Percentiles rank a stretch among this genome's conserved stretches.
phyloP scores from a whole-genome alignment of 345 rosid genomes.

The Melaleuca alternifolia region DNA sequence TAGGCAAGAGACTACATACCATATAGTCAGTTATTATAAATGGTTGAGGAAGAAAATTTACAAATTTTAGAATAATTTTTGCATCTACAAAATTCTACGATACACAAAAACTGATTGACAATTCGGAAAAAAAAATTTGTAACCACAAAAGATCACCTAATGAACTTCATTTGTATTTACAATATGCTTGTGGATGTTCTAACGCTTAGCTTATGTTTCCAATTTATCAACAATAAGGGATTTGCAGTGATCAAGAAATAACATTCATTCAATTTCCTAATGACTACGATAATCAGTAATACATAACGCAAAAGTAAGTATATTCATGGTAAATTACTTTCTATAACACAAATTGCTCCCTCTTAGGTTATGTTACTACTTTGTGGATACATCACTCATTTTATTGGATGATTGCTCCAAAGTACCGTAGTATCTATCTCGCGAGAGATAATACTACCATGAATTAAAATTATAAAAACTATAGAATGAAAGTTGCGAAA shows the following conservation, averaged over 20 bases:
- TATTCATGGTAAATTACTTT: background rate
- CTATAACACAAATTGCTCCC: background rate
- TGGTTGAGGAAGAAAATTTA: too few species aligned
- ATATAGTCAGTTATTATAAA: background rate
- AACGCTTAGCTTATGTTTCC: background rate
- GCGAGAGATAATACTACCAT: too few species aligned
- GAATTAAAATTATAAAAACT: too few species aligned
- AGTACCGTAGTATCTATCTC: too few species aligned
- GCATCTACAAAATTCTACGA: background rate
- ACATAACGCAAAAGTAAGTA: background rate
- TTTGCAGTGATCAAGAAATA: background rate
- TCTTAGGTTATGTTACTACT: background rate
- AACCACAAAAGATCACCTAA: background rate
- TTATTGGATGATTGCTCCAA: too few species aligned
- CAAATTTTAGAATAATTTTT: background rate
- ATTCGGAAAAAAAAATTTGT: background rate
- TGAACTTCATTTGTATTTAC: background rate
- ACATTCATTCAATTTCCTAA: background rate
- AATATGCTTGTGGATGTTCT: background rate
- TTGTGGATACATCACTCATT: too few species aligned
- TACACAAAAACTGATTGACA: background rate
- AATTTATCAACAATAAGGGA: background rate
- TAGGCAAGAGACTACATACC: fast-evolving
- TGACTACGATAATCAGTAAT: background rate
- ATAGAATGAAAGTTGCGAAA: too few species aligned